Evolutionary conservation across 1,284 basidiomycete species (phyloP).

Genomic region (Pterula multifida): DNA sequence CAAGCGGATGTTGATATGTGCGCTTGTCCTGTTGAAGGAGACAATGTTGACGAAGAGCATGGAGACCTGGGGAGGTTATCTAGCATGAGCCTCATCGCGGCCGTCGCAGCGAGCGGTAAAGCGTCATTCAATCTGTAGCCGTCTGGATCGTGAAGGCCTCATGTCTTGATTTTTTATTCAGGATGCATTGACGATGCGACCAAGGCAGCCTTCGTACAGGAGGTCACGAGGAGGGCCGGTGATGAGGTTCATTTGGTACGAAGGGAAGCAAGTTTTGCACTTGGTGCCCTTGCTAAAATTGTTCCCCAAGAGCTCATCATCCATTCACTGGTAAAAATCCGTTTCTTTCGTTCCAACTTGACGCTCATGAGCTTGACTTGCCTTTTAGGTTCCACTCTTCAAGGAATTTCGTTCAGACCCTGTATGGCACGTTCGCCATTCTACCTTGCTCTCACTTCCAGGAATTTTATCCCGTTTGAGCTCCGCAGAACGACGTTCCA

Average conservation of each 20-base stretch:
- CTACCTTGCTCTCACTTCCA: slow-evolving; percentile 80
- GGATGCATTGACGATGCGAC: slow-evolving; percentile 53
- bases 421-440: slow-evolving; percentile 81
- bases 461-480: slow-evolving; percentile 62
- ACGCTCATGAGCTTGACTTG: too few relatives aligned
- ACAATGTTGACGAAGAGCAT: slow-evolving; percentile 30
- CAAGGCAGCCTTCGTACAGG: slow-evolving; percentile 62
- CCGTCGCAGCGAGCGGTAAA: slow-evolving; percentile 63
- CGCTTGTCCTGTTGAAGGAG: background rate
- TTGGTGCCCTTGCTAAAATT: slow-evolving; percentile 81
- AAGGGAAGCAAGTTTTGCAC: slow-evolving; percentile 81
- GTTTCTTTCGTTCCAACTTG: slow-evolving; percentile 4
- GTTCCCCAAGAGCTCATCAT: slow-evolving; percentile 62
- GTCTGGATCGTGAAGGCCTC: too few relatives aligned
- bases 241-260: slow-evolving; percentile 81
- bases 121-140: slow-evolving; percentile 8
- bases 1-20: background rate
- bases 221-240: slow-evolving; percentile 68
- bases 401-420: slow-evolving; percentile 60
- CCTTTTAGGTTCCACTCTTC: slow-evolving; percentile 65
- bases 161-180: slow-evolving; percentile 15
- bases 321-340: slow-evolving; percentile 45
- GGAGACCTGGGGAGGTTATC: slow-evolving; percentile 81
- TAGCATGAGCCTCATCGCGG: slow-evolving; percentile 89
- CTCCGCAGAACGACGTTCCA: slow-evolving; percentile 36